Conservation (phyloP, 1,284 basidiomycete genomes). For the Uromyces viciae-fabae region DNA sequence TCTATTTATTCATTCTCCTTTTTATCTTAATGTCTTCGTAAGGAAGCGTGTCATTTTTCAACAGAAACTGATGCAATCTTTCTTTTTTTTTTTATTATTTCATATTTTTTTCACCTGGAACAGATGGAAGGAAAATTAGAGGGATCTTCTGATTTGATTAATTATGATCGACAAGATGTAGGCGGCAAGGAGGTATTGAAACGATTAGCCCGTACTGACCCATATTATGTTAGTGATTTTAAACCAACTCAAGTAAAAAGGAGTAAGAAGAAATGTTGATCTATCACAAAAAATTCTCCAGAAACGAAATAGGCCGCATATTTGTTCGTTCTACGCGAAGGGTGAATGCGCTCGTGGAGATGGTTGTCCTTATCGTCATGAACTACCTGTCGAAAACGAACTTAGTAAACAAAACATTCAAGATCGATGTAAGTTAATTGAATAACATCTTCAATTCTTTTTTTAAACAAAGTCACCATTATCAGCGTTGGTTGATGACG, state of each 20-base stretch:
- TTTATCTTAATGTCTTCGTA: background rate
- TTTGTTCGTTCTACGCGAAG: conserved; percentile 94
- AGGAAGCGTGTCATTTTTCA: too few species aligned
- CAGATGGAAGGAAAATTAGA: conserved; percentile 47
- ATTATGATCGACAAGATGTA: conserved; percentile 52
- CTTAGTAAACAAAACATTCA: conserved; percentile 85
- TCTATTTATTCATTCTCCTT: background rate
- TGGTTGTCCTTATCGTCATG: conserved; percentile 93
- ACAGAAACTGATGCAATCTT: too few species aligned
- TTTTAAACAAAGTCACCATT: background rate
- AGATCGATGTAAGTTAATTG: conserved; percentile 64
- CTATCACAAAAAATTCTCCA: background rate
- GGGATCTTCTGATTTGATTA: conserved; percentile 48
- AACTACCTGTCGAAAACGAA: conserved; percentile 75
- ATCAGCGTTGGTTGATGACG: background rate
- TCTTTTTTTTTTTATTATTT: background rate
- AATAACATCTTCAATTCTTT: background rate
- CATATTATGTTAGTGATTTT: conserved; percentile 65
- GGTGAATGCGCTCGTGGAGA: conserved; percentile 86
- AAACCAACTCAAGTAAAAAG: background rate
- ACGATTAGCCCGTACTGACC: conserved; percentile 83
- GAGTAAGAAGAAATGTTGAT: background rate
- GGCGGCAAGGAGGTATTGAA: conserved; percentile 92
- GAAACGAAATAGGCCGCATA: conserved; percentile 86
- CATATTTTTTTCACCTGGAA: background rate